Evolutionary conservation across 208 protist genomes (phyloP).

Genomic region (Sergeia podlipaevii): DNA sequence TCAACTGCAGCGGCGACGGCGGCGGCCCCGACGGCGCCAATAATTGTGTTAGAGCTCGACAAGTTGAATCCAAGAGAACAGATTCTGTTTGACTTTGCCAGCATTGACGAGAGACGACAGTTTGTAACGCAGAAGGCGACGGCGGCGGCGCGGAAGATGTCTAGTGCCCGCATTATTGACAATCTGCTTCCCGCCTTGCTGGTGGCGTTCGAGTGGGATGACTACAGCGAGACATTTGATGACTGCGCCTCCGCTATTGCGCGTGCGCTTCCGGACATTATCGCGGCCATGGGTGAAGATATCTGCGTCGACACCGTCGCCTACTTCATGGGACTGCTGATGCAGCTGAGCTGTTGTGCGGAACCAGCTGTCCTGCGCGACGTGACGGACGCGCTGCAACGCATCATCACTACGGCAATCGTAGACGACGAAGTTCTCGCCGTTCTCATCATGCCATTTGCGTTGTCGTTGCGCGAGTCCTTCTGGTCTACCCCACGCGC

Average conservation of each 20-base stretch:
- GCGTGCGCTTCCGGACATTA: slow-evolving; percentile 38
- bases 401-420: slow-evolving; percentile 20
- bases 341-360: slow-evolving; percentile 56
- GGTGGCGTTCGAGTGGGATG: slow-evolving; percentile 46
- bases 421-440: slow-evolving; percentile 37
- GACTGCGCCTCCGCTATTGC: slow-evolving; percentile 53
- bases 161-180: slow-evolving; percentile 40
- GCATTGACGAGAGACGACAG: slow-evolving; percentile 42
- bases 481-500: slow-evolving; percentile 68
- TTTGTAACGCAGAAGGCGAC: slow-evolving; percentile 47
- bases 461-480: slow-evolving; percentile 54
- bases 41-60: slow-evolving; percentile 41
- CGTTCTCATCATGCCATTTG: slow-evolving; percentile 49
- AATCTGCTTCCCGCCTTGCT: slow-evolving; percentile 61
- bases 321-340: slow-evolving; percentile 73
- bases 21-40: slow-evolving; percentile 16
- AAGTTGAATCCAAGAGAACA: slow-evolving; percentile 20
- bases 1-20: background rate
- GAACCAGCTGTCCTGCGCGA: slow-evolving; percentile 40
- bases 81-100: slow-evolving; percentile 25
- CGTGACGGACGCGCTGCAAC: slow-evolving; percentile 29
- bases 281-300: slow-evolving; percentile 30
- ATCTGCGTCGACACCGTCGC: slow-evolving; percentile 31
- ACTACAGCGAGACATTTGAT: slow-evolving; percentile 54
- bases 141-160: slow-evolving; percentile 41